phyloP scores from a whole-genome alignment of 2,329 filamentous ascomycete species.

The Kalaharituber pfeilii region DNA sequence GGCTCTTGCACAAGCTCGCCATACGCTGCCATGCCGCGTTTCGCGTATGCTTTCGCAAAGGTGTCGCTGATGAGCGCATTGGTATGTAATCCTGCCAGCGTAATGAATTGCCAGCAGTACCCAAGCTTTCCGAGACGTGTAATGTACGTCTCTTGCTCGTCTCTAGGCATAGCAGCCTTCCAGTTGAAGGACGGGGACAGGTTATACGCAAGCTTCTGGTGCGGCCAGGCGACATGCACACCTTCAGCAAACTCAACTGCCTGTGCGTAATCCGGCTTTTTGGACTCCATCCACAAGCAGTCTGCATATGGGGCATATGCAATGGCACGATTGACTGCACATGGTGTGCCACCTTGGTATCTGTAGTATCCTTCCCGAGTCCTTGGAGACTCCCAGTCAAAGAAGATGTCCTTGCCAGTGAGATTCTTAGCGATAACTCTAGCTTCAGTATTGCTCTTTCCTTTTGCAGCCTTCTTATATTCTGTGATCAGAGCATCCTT shows the following conservation, averaged over 20 bases:
- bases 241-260: conserved; percentile 85
- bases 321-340: conserved; percentile 74
- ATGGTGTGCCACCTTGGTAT: conserved; percentile 77
- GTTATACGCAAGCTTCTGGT: conserved; percentile 97
- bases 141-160: conserved; percentile 96
- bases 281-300: conserved; percentile 99
- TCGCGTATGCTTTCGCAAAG: conserved; percentile 67
- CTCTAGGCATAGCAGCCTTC: conserved; percentile 57
- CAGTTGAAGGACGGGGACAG: conserved; percentile 98
- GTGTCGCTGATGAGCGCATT: conserved; percentile 81
- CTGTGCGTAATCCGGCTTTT: conserved; percentile 78
- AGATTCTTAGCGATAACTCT: conserved; percentile 60
- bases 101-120: conserved; percentile 99
- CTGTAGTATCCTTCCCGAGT: conserved; percentile 93
- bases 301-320: conserved; percentile 89
- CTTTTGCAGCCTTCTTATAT: conserved; percentile 33
- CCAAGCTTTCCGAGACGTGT: conserved; percentile 66
- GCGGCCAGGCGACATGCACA: conserved; percentile 84
- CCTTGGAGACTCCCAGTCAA: conserved; percentile 86
- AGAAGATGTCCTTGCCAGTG: conserved; percentile 66
- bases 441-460: conserved; percentile 72
- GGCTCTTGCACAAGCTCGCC: conserved; percentile 95
- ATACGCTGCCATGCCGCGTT: conserved; percentile 85
- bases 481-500: conserved; percentile 41
- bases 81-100: conserved; percentile 89